Base-by-base conservation (phyloP, 805 yeast species). In the Metschnikowia picachoensis region DNA sequence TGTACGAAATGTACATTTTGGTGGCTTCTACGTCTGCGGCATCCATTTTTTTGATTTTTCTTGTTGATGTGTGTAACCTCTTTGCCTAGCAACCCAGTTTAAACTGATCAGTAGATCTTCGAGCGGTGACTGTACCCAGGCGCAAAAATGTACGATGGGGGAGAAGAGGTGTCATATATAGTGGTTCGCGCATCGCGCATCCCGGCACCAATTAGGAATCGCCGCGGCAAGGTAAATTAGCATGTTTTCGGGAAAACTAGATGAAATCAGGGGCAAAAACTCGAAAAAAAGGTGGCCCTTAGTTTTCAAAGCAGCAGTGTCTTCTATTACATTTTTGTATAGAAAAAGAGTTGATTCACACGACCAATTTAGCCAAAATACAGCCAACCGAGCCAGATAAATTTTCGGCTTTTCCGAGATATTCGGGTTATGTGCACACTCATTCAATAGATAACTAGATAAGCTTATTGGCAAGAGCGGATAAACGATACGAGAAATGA, bases 1-100 rank as follows among this genome's bases (percentile, higher is more conserved):
- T 84, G 76, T 87, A 87, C 16, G 91, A 82, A 53, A 87, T 81
- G 67, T 80, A 85, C 57, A 54, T 56, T 48, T 56, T 56, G 32
- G 60, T 44, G 33, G 58, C 56, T 41, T 56, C 59, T 25, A 56
- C 49, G 30, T 54, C 59, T n/a, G 48, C 48, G 39, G 55, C 39
- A 39, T 55, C 59, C 59, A 55, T 55, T 25, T 55, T 25, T 39
- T 30, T 31, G 20, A 10, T 29, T 42, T 25, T 30, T 16, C 20
- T 29, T 14, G 16, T 14, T 10, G 16, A 17, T 14, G 13, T 30
- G 28, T 3, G 20, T 37, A 20, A 33, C 28, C 27, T 29, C 33
- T 44, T 28, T 9, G 16, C 32, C 20, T 17, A 32, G 40, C 43
- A 39, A 44, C 43, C 47, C 30, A 20, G 30, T 8, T 20, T 10